Conservation (phyloP, 2,329 filamentous ascomycete genomes). For the Cyclaneusma minus region DNA sequence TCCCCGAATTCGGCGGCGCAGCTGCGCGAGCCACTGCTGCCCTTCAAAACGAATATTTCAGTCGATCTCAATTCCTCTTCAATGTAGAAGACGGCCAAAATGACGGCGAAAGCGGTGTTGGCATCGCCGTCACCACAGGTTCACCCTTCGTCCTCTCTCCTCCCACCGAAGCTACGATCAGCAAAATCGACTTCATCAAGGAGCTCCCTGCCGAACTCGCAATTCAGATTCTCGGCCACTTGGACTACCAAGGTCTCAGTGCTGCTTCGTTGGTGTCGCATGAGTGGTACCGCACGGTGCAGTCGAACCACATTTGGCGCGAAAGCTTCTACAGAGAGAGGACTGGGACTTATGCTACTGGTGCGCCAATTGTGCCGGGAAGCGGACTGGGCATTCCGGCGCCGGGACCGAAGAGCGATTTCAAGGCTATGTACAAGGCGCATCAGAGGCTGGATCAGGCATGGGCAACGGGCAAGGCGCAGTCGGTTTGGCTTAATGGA, state of each 20-base stretch:
- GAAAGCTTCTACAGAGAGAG: constrained; percentile 47
- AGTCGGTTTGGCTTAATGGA: constrained; percentile 77
- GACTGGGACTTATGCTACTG: constrained; percentile 42
- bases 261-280: constrained; percentile 33
- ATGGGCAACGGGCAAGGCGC: constrained; percentile 68
- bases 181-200: constrained; percentile 41
- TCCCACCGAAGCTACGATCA: constrained; percentile 28
- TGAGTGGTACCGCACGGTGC: constrained; percentile 29
- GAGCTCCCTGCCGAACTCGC: constrained; percentile 40
- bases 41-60: constrained; percentile 35
- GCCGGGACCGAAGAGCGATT: constrained; percentile 51
- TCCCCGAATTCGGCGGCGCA: constrained; percentile 45
- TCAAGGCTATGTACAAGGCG: constrained; percentile 72
- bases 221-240: constrained; percentile 38
- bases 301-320: constrained; percentile 45
- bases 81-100: constrained; percentile 31
- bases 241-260: constrained; percentile 36
- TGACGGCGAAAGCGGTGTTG: constrained; percentile 49
- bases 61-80: constrained; percentile 12
- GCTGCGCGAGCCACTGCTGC: constrained; percentile 43
- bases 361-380: constrained; percentile 33
- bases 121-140: constrained; percentile 31
- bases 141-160: no score
- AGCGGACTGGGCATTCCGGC: constrained; percentile 40
- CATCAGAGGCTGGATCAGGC: constrained; percentile 60